phyloP scores from a whole-genome alignment of 257 asterid species.

The Lantana camara region DNA sequence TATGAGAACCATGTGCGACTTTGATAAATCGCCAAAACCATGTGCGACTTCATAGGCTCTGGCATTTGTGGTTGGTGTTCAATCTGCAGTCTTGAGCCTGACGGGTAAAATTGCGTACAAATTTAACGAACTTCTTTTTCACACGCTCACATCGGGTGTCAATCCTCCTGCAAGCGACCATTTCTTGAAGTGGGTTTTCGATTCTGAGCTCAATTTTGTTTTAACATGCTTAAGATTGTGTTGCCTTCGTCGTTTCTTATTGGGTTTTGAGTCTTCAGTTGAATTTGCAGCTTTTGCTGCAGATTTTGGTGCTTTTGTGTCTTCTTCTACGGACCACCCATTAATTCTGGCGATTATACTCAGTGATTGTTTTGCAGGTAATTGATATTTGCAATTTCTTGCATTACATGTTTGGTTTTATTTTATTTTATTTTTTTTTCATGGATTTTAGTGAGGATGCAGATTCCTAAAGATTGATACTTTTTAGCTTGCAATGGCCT shows the following conservation, averaged over 20 bases:
- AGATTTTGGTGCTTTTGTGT: slow-evolving; percentile 3
- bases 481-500: background rate
- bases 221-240: background rate
- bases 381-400: background rate
- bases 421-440: background rate
- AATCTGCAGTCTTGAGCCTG: slow-evolving; percentile 13
- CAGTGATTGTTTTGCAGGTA: slow-evolving; percentile 28
- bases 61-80: slow-evolving; percentile 24
- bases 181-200: slow-evolving; percentile 30
- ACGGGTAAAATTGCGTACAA: slow-evolving; percentile 22
- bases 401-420: background rate
- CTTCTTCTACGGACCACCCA: background rate
- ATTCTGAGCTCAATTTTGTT: slow-evolving; percentile 21
- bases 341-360: slow-evolving; percentile 9
- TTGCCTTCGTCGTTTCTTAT: background rate
- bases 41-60: slow-evolving; percentile 19
- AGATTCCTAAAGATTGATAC: background rate
- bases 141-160: slow-evolving; percentile 1
- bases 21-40: background rate
- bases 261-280: background rate
- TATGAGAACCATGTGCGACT: background rate
- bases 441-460: slow-evolving; percentile 9
- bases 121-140: slow-evolving; percentile 21
- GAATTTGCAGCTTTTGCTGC: slow-evolving; percentile 22
- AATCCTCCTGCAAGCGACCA: slow-evolving; percentile 9